Evolutionary conservation across 176 grass and related monocot genomes (phyloP), one percentile per base, ranked within the genome.

Genomic region (Cenchrus purpureus): DNA sequence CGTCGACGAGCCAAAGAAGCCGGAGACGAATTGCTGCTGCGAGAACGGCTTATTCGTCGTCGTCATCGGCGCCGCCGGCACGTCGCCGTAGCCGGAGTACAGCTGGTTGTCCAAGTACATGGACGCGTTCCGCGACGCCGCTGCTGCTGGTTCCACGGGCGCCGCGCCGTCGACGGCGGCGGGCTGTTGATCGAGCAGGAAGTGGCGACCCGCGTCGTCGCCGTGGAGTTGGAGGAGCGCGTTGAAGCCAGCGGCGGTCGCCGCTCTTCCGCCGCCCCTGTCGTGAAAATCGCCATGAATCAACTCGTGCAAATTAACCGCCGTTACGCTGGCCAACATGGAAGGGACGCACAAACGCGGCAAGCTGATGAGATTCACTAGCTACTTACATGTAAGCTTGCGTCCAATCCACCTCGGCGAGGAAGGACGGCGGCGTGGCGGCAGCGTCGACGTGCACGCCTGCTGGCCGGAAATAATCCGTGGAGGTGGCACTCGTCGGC

Each of bases 391-490:
- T 17, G 59, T 74, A 83, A 51, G 74, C 10, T 4, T 83, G 89
- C 59, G 84, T 68, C 89, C 84, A 90, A 2, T 83, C 89, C 68
- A 83, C 89, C 68, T 68, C 84, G 19, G 61, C 66, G 3, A 83
- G 71, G 16, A 82, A 45, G 51, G 60, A 74, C 2, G 62, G 8
- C 2, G 74, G 13, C 28, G 78, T 11, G n/a, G 57, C 25, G 3
- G 54, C 54, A 15, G 69, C 29, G 52, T 11, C 59, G 40, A 29
- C 82, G 17, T 77, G 44, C 1, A 80, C 40, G 67, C 61, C 2
- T 55, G 65, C 2, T 55, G 65, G 45, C 69, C 43, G 82, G 44
- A 70, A 58, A 58, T 58, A 89, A 8, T 48, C 58, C 20, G 65
- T 54, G 14, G 70, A 43, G 74, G 29, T 7, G 10, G 17, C 25